phyloP scores from a whole-genome alignment of 139 green algal genomes.

The Chlorella sorokiniana region DNA sequence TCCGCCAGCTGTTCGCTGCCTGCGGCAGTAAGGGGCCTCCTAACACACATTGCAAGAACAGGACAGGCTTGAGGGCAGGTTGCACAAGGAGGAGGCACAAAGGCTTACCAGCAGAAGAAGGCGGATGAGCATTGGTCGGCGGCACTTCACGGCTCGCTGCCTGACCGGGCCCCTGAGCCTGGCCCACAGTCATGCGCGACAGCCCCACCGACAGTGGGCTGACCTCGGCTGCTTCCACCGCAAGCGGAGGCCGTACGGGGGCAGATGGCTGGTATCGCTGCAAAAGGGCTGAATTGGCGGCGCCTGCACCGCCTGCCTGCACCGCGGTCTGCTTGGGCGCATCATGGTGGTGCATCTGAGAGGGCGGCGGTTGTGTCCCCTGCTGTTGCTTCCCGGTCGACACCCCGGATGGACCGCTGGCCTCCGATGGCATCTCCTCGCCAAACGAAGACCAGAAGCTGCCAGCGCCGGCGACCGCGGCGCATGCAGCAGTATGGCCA shows the following conservation, averaged over 20 bases:
- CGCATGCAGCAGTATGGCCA: background rate
- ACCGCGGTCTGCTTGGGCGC: background rate
- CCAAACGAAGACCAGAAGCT: conserved; percentile 29
- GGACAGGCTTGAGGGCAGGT: too few species aligned
- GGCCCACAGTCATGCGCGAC: background rate
- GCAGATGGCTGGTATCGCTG: too few species aligned
- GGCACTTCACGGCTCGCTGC: too few species aligned
- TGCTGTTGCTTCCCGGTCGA: background rate
- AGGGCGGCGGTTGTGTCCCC: background rate
- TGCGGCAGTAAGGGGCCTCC: background rate
- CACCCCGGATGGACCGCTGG: background rate
- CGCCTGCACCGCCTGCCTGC: background rate
- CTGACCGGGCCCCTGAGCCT: too few species aligned
- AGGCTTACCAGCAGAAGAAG: too few species aligned
- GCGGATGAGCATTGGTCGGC: too few species aligned
- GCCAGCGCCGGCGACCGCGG: background rate
- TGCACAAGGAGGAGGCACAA: too few species aligned
- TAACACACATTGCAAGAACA: too few species aligned
- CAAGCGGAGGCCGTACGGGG: background rate
- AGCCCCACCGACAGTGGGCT: conserved; percentile 18
- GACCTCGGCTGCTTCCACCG: background rate
- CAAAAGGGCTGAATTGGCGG: too few species aligned
- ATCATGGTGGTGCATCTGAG: too few species aligned
- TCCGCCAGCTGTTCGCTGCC: background rate
- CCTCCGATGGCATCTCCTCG: background rate